Evolutionary conservation across 768 basidiomycete genomes (phyloP).

Genomic region (Lactarius vividus): DNA sequence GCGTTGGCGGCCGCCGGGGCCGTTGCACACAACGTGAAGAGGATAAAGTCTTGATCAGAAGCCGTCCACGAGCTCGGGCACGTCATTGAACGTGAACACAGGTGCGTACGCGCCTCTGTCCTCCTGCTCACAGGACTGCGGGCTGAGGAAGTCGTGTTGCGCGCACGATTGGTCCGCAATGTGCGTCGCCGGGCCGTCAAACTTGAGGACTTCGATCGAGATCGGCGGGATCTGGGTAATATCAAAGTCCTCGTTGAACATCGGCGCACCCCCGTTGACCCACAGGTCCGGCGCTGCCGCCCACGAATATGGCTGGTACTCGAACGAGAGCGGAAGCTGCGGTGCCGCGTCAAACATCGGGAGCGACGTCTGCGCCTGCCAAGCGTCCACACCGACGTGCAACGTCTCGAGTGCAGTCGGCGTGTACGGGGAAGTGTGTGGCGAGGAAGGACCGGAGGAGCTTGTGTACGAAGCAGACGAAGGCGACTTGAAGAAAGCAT

Average conservation of each 20-base stretch:
- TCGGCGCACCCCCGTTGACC: slow-evolving; percentile 37
- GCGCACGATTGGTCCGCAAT: slow-evolving; percentile 14
- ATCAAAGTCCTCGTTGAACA: slow-evolving; percentile 66
- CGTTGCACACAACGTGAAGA: slow-evolving; percentile 2
- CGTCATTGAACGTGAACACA: slow-evolving; percentile 26
- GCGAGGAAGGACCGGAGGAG: slow-evolving; percentile 27
- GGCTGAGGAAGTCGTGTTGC: slow-evolving; percentile 12
- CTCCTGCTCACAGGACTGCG: slow-evolving; percentile 14
- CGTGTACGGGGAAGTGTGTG: slow-evolving; percentile 21
- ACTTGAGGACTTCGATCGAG: slow-evolving; percentile 55
- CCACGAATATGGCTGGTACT: slow-evolving; percentile 37
- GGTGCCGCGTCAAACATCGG: slow-evolving; percentile 32
- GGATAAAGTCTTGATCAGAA: neutral
- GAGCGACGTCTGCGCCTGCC: slow-evolving; percentile 24
- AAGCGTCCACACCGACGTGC: slow-evolving; percentile 24
- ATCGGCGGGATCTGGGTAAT: slow-evolving; percentile 62
- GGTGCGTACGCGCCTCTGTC: slow-evolving; percentile 18
- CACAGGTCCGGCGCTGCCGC: slow-evolving; percentile 32
- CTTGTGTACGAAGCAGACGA: slow-evolving; percentile 12
- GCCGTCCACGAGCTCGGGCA: slow-evolving; percentile 20
- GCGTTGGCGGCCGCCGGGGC: slow-evolving; percentile 19
- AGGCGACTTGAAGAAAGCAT: slow-evolving; percentile 19
- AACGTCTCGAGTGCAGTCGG: slow-evolving; percentile 25
- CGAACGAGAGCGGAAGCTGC: slow-evolving; percentile 24
- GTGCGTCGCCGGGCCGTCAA: slow-evolving; percentile 29